Percentiles rank a stretch among this genome's conserved stretches.
phyloP scores from a whole-genome alignment of 768 basidiomycete genomes.

The Lentinula lateritia region DNA sequence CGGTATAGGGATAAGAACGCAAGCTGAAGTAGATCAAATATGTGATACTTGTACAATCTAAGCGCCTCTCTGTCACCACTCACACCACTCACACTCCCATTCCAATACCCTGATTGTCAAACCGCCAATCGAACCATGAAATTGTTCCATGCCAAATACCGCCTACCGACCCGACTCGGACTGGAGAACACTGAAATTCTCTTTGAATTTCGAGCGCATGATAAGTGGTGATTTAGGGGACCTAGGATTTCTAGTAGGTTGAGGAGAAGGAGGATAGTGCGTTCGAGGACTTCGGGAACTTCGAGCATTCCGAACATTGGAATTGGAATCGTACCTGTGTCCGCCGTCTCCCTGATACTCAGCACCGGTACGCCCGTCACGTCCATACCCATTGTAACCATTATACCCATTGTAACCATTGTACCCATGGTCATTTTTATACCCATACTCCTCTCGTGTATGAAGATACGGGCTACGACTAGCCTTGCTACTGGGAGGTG shows the following conservation, averaged over 20 bases:
- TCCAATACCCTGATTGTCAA: too few species aligned
- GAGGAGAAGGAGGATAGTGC: background rate
- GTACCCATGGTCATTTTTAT: background rate
- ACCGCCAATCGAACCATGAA: too few species aligned
- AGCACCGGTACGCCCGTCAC: too few species aligned
- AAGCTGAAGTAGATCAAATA: too few species aligned
- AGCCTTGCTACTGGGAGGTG: background rate
- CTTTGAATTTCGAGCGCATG: slow-evolving; percentile 2
- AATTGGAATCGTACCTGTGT: too few species aligned
- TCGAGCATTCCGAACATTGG: too few species aligned
- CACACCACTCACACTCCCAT: too few species aligned
- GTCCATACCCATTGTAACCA: background rate
- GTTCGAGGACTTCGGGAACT: background rate
- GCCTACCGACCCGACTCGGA: background rate
- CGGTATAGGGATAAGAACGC: too few species aligned
- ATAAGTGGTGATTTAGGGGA: background rate
- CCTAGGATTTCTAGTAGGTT: background rate
- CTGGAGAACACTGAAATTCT: slow-evolving; percentile 4
- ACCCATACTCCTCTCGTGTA: background rate
- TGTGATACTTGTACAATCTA: too few species aligned
- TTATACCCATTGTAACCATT: background rate
- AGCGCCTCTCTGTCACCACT: too few species aligned
- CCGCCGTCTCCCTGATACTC: too few species aligned
- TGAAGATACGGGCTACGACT: background rate
- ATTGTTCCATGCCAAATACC: too few species aligned